These are phyloP conservation scores for Plasmodium vivax DNA, from an alignment of 169 alveolate genomes.

Conservation along the genomic window DNA sequence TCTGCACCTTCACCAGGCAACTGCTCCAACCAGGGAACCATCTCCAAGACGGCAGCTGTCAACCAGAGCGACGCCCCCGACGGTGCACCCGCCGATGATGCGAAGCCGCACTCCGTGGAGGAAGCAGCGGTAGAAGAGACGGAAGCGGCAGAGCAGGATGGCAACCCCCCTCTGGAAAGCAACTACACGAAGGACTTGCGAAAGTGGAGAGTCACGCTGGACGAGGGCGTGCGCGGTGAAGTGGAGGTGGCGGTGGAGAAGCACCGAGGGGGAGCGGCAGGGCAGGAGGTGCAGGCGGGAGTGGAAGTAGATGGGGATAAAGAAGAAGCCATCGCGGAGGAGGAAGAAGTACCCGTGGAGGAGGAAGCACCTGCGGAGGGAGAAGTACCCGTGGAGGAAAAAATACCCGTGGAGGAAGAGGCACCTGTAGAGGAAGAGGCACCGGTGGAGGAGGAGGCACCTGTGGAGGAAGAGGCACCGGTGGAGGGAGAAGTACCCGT, in stretches of 20 bases:
- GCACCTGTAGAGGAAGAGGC: neutral
- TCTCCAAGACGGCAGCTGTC: neutral
- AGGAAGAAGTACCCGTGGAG: neutral
- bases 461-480: neutral
- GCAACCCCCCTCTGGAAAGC: neutral
- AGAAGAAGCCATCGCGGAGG: neutral
- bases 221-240: neutral
- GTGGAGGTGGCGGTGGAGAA: neutral
- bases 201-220: neutral
- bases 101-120: neutral
- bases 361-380: neutral
- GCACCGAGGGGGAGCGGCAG: neutral
- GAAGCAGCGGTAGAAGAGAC: neutral
- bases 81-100: neutral
- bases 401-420: neutral
- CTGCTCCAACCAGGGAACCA: neutral
- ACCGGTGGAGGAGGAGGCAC: neutral
- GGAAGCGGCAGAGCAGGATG: neutral
- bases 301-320: neutral
- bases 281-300: neutral
- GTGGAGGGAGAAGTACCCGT: neutral
- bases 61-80: neutral
- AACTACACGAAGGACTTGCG: neutral
- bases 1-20: neutral
- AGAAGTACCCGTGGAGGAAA: neutral